Conservation (phyloP, 345 rosid species). For the Zanthoxylum bungeanum region DNA sequence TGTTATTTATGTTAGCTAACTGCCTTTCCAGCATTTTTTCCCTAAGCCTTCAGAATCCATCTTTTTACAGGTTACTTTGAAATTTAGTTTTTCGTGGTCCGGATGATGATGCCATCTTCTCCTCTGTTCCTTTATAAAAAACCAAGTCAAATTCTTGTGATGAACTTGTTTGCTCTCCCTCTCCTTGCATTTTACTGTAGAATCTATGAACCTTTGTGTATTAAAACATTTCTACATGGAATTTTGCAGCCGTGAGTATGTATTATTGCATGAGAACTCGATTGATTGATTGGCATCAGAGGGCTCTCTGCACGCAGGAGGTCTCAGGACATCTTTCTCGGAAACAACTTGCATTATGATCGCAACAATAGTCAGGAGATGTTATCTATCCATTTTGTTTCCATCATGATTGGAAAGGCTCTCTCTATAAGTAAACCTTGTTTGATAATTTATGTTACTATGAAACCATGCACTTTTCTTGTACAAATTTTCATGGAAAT, state of each 20-base stretch:
- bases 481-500: neutral
- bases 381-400: neutral
- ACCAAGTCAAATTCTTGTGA: too few relatives aligned
- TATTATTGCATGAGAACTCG: slow-evolving; percentile 76
- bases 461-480: neutral
- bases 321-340: neutral
- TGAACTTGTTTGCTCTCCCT: neutral
- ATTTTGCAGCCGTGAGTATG: slow-evolving; percentile 80
- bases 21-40: too few relatives aligned
- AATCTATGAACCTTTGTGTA: neutral
- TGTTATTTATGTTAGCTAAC: too few relatives aligned
- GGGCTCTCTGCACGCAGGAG: slow-evolving; percentile 1
- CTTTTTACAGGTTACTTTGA: too few relatives aligned
- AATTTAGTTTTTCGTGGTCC: too few relatives aligned
- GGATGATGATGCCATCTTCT: too few relatives aligned
- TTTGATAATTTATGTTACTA: neutral
- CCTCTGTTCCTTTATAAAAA: too few relatives aligned
- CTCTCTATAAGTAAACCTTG: neutral
- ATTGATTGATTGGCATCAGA: slow-evolving; percentile 21
- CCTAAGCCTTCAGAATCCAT: too few relatives aligned
- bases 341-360: neutral
- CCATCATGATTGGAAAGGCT: neutral
- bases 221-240: neutral
- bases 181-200: neutral
- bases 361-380: neutral